Evolutionary conservation across 2,329 filamentous ascomycete species (phyloP).

Genomic region (Paracoccidioides brasiliensis): DNA sequence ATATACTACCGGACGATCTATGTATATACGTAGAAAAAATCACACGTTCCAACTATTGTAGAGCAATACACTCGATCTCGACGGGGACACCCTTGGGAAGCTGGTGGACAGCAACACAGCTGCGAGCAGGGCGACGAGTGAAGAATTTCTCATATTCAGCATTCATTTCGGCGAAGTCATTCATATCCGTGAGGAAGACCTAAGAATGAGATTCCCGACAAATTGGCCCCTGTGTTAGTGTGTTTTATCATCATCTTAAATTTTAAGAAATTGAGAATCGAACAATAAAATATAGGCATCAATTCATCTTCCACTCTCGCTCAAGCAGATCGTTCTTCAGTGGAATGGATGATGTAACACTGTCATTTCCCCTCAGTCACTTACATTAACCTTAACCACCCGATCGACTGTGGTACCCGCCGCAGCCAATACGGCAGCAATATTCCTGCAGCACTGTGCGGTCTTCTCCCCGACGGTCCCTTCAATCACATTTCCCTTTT

Average conservation of each 20-base stretch:
- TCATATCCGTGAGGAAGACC: constrained; percentile 88
- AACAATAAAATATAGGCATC: too few species aligned
- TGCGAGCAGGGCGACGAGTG: constrained; percentile 48
- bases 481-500: constrained; percentile 45
- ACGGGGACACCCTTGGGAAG: constrained; percentile 51
- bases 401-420: constrained; percentile 65
- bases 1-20: too few species aligned
- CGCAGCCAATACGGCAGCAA: constrained; percentile 68
- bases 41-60: constrained; percentile 26
- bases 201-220: constrained; percentile 8
- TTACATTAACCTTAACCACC: constrained; percentile 70
- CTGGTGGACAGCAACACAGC: constrained; percentile 50
- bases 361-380: constrained; percentile 8
- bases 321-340: neutral
- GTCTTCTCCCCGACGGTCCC: constrained; percentile 58
- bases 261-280: too few species aligned
- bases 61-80: constrained; percentile 53
- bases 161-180: constrained; percentile 71
- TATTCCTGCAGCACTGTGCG: constrained; percentile 60
- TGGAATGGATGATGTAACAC: too few species aligned
- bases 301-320: neutral
- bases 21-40: neutral
- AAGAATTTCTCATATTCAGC: constrained; percentile 60
- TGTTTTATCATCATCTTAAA: too few species aligned
- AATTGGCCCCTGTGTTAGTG: too few species aligned